Percentiles rank a stretch among this genome's conserved stretches.
Conservation (phyloP, 805 yeast species). For the Kodamaea hsintzibuensis region DNA sequence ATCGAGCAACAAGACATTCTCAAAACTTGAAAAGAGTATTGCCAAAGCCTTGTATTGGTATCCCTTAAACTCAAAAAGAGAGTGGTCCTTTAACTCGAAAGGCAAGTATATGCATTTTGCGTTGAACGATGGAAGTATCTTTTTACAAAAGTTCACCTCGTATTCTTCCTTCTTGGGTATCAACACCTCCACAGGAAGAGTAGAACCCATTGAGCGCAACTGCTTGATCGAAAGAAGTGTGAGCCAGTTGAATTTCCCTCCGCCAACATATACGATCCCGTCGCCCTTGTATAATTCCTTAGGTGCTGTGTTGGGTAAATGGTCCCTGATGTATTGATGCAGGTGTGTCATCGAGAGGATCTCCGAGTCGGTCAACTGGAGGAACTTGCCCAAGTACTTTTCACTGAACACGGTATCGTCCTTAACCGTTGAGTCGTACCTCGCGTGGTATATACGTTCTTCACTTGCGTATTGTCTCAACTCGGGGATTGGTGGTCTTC, state of each 20-base stretch:
- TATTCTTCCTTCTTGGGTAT: constrained; percentile 71
- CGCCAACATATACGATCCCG: constrained; percentile 75
- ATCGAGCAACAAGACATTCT: constrained; percentile 69
- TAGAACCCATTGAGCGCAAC: constrained; percentile 65
- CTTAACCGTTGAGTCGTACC: constrained; percentile 36
- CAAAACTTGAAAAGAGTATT: constrained; percentile 51
- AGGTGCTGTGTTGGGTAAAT: constrained; percentile 45
- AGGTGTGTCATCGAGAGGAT: constrained; percentile 44
- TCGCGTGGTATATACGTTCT: constrained; percentile 54
- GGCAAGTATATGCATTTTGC: constrained; percentile 43
- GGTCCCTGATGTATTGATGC: constrained; percentile 47
- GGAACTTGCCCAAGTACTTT: constrained; percentile 49
- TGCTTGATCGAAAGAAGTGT: constrained; percentile 64
- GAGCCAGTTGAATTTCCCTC: constrained; percentile 75
- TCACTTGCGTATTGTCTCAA: constrained; percentile 46
- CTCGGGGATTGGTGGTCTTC: constrained; percentile 46
- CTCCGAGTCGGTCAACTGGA: constrained; percentile 47
- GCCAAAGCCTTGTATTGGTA: constrained; percentile 47
- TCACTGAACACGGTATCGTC: constrained; percentile 47
- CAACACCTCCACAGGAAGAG: constrained; percentile 78
- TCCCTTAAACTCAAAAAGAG: constrained; percentile 41
- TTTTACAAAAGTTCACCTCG: constrained; percentile 58
- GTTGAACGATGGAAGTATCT: constrained; percentile 37
- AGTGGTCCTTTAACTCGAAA: constrained; percentile 24
- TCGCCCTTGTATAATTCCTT: constrained; percentile 40